Base-by-base conservation (phyloP, 176 grass and related monocot species). In the Oryza coarctata region DNA sequence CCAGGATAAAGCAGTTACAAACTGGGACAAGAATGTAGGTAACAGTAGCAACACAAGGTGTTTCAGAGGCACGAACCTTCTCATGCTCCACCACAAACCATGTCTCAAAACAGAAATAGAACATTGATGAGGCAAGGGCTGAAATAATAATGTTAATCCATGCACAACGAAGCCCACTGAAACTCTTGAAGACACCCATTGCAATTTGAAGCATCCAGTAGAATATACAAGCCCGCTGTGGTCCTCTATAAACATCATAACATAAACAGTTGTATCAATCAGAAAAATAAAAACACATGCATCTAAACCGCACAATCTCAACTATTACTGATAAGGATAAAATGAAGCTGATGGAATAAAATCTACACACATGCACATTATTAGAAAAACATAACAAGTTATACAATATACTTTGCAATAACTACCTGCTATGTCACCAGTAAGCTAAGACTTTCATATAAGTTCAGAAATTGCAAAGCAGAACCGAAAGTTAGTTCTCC, bases 61-160 rank as follows among this genome's bases (percentile, higher is more conserved):
- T 72, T 76, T 40, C 41, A 79, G 33, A 75, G 52, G 80, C 58
- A 84, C 82, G 45, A 86, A 99, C 93, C 90, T 99, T 95, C 71
- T 99, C 96, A 85, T 99, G 93, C 65, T 95, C 93, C 7, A 62
- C 70, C n/a, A 94, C 89, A 79, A 95, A 88, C 93, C 91, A 90
- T 6, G 91, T 90, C 75, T 99, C 89, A 44, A 95, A 95, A 90
- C 87, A 94, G 86, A 99, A 95, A 71, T 76, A 95, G 83, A 94
- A 99, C 63, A 99, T 28, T 78, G 91, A 99, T 62, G 91, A 95
- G 36, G 91, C 80, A 88, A 99, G 65, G 63, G 91, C 89, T 10
- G 91, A 67, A 83, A 90, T 70, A 67, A 86, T 83, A 93, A 79
- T 91, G 80, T 74, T 85, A 38, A 99, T 73, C 93, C 96, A 99